A percentile compares a stretch with the other conserved stretches of the same genome.
Conservation (phyloP, 257 asterid species). For the Solanum corneliomulleri region DNA sequence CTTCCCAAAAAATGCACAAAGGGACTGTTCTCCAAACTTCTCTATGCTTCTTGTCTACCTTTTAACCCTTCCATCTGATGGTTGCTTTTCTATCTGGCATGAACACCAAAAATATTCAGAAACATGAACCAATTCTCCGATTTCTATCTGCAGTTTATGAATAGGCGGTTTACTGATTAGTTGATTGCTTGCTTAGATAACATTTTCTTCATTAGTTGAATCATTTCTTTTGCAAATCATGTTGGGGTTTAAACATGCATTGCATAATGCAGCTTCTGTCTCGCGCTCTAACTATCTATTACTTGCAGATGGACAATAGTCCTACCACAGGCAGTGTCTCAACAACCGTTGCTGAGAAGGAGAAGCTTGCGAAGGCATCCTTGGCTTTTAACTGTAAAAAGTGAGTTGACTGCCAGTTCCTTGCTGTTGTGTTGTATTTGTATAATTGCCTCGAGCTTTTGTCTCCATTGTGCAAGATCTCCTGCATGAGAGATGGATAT, state of each 20-base stretch:
- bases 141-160: background rate
- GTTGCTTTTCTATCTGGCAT: background rate
- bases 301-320: constrained; percentile 74
- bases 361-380: constrained; percentile 75
- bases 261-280: background rate
- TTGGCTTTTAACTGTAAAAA: constrained; percentile 79
- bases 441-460: background rate
- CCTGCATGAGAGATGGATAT: background rate
- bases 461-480: background rate
- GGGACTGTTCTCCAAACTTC: background rate
- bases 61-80: background rate
- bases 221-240: background rate
- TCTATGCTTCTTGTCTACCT: background rate
- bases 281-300: background rate
- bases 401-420: constrained; percentile 32
- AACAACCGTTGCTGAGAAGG: constrained; percentile 70
- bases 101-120: background rate
- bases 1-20: background rate
- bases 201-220: background rate
- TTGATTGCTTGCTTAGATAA: background rate
- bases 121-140: background rate
- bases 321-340: constrained; percentile 97
- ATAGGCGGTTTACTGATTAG: background rate
- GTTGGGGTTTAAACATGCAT: background rate
- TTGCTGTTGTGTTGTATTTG: background rate